phyloP scores from a whole-genome alignment of 2,329 filamentous ascomycete genomes.

The Aspergillus ochraceoroseus region DNA sequence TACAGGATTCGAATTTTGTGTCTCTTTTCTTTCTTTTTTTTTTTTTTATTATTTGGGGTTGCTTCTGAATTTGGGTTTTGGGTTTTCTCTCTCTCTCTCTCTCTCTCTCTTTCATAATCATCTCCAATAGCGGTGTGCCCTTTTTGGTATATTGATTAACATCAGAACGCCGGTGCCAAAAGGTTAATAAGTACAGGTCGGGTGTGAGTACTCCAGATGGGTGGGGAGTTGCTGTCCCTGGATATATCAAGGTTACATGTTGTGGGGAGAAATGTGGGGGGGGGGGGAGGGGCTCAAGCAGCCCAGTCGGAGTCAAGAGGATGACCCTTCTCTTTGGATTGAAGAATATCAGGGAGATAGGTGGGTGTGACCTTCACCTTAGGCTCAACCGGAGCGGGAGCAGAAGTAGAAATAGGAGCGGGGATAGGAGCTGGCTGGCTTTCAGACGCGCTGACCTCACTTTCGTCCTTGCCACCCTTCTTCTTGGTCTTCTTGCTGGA shows the following conservation, averaged over 20 bases:
- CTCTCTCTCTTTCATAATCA: slow-evolving; percentile 9
- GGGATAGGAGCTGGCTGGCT: slow-evolving; percentile 24
- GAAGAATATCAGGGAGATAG: slow-evolving; percentile 33
- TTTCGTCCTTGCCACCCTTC: slow-evolving; percentile 42
- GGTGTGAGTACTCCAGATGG: slow-evolving; percentile 7
- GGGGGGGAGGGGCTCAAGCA: slow-evolving; percentile 32
- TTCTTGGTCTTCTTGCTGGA: slow-evolving; percentile 56
- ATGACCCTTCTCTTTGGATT: slow-evolving; percentile 38
- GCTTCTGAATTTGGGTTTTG: slow-evolving; percentile 5
- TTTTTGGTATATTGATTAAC: slow-evolving; percentile 29
- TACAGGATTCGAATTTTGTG: slow-evolving; percentile 16
- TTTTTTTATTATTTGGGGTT: slow-evolving; percentile 10
- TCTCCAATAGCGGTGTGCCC: slow-evolving; percentile 15
- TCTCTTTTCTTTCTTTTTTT: slow-evolving; percentile 6
- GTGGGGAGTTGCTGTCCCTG: slow-evolving; percentile 5
- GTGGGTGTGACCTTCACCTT: slow-evolving; percentile 36
- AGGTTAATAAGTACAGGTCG: slow-evolving; percentile 35
- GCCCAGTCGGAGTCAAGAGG: slow-evolving; percentile 46
- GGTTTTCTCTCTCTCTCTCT: slow-evolving; percentile 6
- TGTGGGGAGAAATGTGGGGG: too few relatives aligned
- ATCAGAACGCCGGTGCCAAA: slow-evolving; percentile 34
- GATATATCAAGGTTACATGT: slow-evolving; percentile 1
- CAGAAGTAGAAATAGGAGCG: too few relatives aligned
- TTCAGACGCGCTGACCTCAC: slow-evolving; percentile 43
- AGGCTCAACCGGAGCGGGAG: slow-evolving; percentile 29